Evolutionary conservation across 2,329 filamentous ascomycete species (phyloP).

Genomic region (Escovopsis sp.): DNA sequence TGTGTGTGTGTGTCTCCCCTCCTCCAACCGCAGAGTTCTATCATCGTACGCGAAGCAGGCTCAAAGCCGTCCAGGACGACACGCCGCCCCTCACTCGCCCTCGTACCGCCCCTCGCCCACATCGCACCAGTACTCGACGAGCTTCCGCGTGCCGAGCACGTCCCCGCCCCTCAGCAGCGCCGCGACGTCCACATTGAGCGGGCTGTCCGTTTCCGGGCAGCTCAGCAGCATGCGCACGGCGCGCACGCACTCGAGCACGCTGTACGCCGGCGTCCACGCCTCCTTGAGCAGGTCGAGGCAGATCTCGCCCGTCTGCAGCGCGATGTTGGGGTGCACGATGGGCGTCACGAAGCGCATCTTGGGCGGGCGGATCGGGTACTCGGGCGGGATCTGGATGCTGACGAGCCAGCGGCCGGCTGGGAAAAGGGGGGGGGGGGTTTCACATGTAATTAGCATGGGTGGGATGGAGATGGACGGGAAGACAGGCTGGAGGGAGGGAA

Average conservation of each 20-base stretch:
- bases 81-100: background rate
- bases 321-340: constrained; percentile 71
- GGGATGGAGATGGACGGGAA: background rate
- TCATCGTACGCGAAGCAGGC: no score
- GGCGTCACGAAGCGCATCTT: constrained; percentile 68
- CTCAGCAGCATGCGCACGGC: constrained; percentile 51
- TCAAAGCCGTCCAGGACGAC: no score
- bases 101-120: constrained; percentile 22
- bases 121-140: constrained; percentile 57
- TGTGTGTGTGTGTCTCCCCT: no score
- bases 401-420: constrained; percentile 70
- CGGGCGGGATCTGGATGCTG: constrained; percentile 55
- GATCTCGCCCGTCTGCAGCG: constrained; percentile 65
- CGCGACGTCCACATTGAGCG: constrained; percentile 67
- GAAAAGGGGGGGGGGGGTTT: background rate
- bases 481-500: background rate
- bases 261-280: constrained; percentile 77
- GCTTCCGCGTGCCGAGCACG: constrained; percentile 46
- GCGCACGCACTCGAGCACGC: constrained; percentile 58
- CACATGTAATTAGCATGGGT: background rate
- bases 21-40: background rate
- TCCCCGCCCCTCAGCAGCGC: constrained; percentile 56
- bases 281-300: constrained; percentile 76
- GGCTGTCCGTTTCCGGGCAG: constrained; percentile 56
- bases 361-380: constrained; percentile 69